phyloP scores from a whole-genome alignment of 345 rosid genomes.

The Microthlaspi erraticum region DNA sequence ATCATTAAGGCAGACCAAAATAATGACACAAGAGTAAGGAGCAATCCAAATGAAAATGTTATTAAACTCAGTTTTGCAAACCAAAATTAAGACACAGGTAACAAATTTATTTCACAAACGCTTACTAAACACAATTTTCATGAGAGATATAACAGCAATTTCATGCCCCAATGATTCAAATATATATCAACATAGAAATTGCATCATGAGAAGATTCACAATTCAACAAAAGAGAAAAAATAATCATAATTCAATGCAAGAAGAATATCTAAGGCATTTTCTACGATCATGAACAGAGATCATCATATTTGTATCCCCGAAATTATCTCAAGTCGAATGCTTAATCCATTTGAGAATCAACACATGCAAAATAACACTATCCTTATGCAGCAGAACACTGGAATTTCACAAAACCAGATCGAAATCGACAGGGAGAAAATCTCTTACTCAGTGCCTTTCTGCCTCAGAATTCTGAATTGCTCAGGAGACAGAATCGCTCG shows the following conservation, averaged over 20 bases:
- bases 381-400: not conserved
- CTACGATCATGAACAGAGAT: not conserved
- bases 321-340: not conserved
- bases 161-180: not conserved
- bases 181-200: not conserved
- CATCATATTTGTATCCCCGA: not conserved
- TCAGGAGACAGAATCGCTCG: slow-evolving; percentile 80
- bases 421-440: not conserved
- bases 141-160: not conserved
- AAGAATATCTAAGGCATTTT: not conserved
- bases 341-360: not conserved
- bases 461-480: slow-evolving; percentile 80
- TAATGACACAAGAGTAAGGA: not conserved
- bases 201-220: slow-evolving; percentile 7
- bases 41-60: too few species aligned
- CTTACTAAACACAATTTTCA: not conserved
- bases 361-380: not conserved
- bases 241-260: not conserved
- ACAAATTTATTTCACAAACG: not conserved
- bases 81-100: not conserved
- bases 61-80: too few species aligned
- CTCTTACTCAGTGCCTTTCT: slow-evolving; percentile 87
- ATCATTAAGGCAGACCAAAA: not conserved
- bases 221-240: too few species aligned
- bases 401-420: not conserved